These are phyloP conservation scores for Phascolomyces articulosus DNA, from an alignment of 371 early-diverging fungal species.

Conservation along the genomic window DNA sequence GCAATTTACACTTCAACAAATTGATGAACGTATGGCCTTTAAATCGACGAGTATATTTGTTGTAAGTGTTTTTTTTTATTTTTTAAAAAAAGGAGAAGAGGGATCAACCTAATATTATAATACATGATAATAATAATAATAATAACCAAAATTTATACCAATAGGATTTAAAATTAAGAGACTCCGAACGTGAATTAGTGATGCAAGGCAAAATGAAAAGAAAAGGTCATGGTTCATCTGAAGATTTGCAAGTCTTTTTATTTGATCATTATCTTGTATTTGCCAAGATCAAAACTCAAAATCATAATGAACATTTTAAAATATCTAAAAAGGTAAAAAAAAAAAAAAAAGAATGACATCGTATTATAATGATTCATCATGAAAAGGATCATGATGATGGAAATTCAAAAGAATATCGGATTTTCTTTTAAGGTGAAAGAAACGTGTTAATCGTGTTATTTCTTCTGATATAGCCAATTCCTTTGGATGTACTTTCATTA, in stretches of 20 bases:
- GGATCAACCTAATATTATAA: too few species aligned
- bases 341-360: slow-evolving; percentile 13
- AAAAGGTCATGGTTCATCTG: slow-evolving; percentile 61
- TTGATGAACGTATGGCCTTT: slow-evolving; percentile 30
- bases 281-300: slow-evolving; percentile 59
- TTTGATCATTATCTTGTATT: slow-evolving; percentile 90
- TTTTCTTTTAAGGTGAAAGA: too few species aligned
- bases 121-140: not conserved
- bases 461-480: slow-evolving; percentile 27
- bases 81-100: not conserved
- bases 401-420: too few species aligned
- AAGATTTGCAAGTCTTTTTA: slow-evolving; percentile 78
- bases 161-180: slow-evolving; percentile 76
- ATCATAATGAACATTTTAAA: slow-evolving; percentile 33
- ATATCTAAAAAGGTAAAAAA: slow-evolving; percentile 30
- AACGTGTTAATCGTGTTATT: too few species aligned
- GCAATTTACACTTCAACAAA: slow-evolving; percentile 59
- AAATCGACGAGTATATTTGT: slow-evolving; percentile 22
- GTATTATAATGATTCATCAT: not conserved
- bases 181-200: slow-evolving; percentile 71
- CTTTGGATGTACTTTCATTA: slow-evolving; percentile 17
- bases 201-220: slow-evolving; percentile 81
- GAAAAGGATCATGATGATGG: too few species aligned
- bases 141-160: not conserved
- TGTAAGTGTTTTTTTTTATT: slow-evolving; percentile 32